These are phyloP conservation scores for Ceratobasidium sp. DNA, from an alignment of 1,284 basidiomycete species.

Conservation along the genomic window DNA sequence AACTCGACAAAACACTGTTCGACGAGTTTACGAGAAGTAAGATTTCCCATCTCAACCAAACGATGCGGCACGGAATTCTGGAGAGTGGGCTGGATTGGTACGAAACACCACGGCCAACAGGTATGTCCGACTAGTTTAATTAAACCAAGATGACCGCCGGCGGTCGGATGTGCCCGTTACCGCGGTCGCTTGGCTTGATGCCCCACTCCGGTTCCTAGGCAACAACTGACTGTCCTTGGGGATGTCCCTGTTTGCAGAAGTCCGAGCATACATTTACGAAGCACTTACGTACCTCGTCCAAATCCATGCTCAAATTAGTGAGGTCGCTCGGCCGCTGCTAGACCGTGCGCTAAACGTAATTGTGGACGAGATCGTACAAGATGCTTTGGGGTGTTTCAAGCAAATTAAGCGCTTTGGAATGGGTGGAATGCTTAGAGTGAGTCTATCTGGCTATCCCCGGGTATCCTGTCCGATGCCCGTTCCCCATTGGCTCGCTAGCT, in stretches of 20 bases:
- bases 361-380: slow-evolving; percentile 83
- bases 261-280: slow-evolving; percentile 94
- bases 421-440: slow-evolving; percentile 96
- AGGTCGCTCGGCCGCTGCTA: slow-evolving; percentile 80
- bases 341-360: slow-evolving; percentile 84
- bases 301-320: slow-evolving; percentile 90
- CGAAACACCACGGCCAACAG: slow-evolving; percentile 86
- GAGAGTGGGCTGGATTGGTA: slow-evolving; percentile 89
- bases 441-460: slow-evolving; percentile 51
- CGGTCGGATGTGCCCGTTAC: not conserved
- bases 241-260: slow-evolving; percentile 65
- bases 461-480: not conserved
- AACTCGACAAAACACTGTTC: slow-evolving; percentile 89
- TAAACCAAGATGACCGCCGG: not conserved
- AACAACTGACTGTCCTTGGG: slow-evolving; percentile 5
- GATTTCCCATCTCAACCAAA: slow-evolving; percentile 68
- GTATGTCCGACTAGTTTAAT: slow-evolving; percentile 57
- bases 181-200: not conserved
- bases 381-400: slow-evolving; percentile 85
- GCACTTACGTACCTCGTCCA: slow-evolving; percentile 88
- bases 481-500: not conserved
- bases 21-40: slow-evolving; percentile 87
- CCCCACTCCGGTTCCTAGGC: not conserved
- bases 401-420: slow-evolving; percentile 92
- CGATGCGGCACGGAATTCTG: slow-evolving; percentile 83